Conservation (phyloP, 306 rosid species). For the Corylus americana region DNA sequence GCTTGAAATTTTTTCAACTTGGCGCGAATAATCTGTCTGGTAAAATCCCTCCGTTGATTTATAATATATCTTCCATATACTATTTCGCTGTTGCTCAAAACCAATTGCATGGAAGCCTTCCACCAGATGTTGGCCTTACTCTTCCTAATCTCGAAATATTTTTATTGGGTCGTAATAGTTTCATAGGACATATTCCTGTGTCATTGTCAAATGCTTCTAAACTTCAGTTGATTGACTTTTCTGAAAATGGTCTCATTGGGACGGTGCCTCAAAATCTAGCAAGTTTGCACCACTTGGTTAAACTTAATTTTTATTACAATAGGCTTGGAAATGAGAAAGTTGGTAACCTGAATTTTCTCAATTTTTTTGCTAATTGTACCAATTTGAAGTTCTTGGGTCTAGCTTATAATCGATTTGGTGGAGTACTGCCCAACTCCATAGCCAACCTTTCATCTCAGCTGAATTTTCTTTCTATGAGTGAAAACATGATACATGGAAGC, state of each 20-base stretch:
- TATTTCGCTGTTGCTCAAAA: slow-evolving; percentile 34
- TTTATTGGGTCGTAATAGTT: slow-evolving; percentile 35
- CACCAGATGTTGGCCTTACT: slow-evolving; percentile 43
- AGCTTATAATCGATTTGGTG: slow-evolving; percentile 33
- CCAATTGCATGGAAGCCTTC: slow-evolving; percentile 43
- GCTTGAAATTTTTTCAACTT: slow-evolving; percentile 18
- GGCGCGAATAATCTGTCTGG: slow-evolving; percentile 36
- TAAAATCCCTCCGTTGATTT: slow-evolving; percentile 36
- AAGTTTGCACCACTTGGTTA: slow-evolving; percentile 29
- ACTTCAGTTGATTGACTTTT: slow-evolving; percentile 39
- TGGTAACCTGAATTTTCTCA: slow-evolving; percentile 31
- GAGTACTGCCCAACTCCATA: slow-evolving; percentile 35
- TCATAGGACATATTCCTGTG: slow-evolving; percentile 41
- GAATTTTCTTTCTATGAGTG: background rate
- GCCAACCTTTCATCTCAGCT: slow-evolving; percentile 34
- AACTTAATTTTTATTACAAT: slow-evolving; percentile 32
- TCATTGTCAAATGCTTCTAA: slow-evolving; percentile 47
- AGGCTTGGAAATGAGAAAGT: slow-evolving; percentile 34
- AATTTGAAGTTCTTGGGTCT: slow-evolving; percentile 24
- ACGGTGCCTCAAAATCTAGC: slow-evolving; percentile 40
- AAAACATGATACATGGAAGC: slow-evolving; percentile 26
- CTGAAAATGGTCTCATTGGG: slow-evolving; percentile 38
- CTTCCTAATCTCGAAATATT: slow-evolving; percentile 46
- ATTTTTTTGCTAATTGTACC: slow-evolving; percentile 36
- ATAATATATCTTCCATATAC: slow-evolving; percentile 41